Evolutionary conservation across 306 rosid genomes (phyloP), one percentile per base, ranked within the genome.

Genomic region (Aeschynomene evenia): DNA sequence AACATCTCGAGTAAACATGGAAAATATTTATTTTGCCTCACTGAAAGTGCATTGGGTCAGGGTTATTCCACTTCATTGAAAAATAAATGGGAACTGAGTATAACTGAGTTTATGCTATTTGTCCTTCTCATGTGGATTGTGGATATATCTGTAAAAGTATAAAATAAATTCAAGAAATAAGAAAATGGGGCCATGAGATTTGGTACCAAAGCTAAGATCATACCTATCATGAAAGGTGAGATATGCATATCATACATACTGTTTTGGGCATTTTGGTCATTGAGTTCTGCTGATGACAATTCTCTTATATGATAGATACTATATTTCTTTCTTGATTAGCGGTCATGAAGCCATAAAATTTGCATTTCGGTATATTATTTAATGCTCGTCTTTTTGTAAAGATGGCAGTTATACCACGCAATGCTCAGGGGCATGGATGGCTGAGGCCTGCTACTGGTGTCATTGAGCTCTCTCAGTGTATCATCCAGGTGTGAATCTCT

Each of bases 371-470:
- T 26, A 69, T 28, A 36, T 65, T 52, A 10, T 10, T 67, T 77
- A 70, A 80, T 66, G 54, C 61, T 70, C 66, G 31, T 12, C 36
- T 66, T 54, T 70, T 65, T 72, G 52, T 76, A 76, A 72, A 95
- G 97, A 95, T 91, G 97, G 97, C 99, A 74, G 79, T 95, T 75
- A 82, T 89, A 72, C 99, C 97, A 50, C 90, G 96, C 64, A 95
- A 84, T 59, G 84, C 92, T 79, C 97, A 89, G 83, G 99, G 99
- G 63, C 96, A 89, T 63, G 99, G 99, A 54, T 95, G 99, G 97
- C 85, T 95, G 84, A 89, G 99, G 80, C 97, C 99, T 78, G 91
- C 97, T n/a, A 81, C 84, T 62, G 97, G 99, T 68, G 97, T 95
- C 42, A 83, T 89, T 36, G 99, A 95, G 81, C 97, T 95, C 74